These are phyloP conservation scores for Sporothrix globosa DNA, from an alignment of 2,329 filamentous ascomycete species.

Conservation along the genomic window DNA sequence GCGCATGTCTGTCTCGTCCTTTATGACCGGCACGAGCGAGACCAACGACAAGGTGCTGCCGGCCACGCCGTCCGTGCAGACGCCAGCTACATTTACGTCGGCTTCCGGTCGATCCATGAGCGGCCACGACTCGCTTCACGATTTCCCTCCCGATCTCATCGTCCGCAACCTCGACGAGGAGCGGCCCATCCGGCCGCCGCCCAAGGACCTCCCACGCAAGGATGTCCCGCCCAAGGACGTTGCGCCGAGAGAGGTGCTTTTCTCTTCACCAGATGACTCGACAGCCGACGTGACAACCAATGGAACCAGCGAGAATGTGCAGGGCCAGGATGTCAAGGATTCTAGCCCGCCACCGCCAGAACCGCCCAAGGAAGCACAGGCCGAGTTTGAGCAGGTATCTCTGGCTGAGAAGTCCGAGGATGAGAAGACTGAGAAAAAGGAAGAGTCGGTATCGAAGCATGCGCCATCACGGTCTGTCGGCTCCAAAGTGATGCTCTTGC, in stretches of 20 bases:
- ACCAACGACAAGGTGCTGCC: conserved; percentile 21
- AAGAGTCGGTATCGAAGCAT: background rate
- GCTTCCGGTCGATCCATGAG: background rate
- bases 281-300: background rate
- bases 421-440: background rate
- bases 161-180: conserved; percentile 36
- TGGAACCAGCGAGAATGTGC: background rate
- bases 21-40: conserved; percentile 33
- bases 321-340: background rate
- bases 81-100: conserved; percentile 1
- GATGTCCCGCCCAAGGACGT: background rate
- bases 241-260: conserved; percentile 2
- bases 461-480: conserved; percentile 17
- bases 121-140: background rate
- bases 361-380: background rate
- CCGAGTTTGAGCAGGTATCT: background rate
- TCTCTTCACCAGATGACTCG: conserved; percentile 3
- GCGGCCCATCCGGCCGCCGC: conserved; percentile 10
- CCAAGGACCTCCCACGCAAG: background rate
- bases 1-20: conserved; percentile 36
- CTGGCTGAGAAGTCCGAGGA: background rate
- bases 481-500: conserved; percentile 34
- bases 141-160: conserved; percentile 31
- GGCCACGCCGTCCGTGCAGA: conserved; percentile 20
- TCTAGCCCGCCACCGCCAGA: background rate